Evolutionary conservation across 2,329 filamentous ascomycete genomes (phyloP), one percentile per base, ranked within the genome.

Genomic region (Apiospora marii): DNA sequence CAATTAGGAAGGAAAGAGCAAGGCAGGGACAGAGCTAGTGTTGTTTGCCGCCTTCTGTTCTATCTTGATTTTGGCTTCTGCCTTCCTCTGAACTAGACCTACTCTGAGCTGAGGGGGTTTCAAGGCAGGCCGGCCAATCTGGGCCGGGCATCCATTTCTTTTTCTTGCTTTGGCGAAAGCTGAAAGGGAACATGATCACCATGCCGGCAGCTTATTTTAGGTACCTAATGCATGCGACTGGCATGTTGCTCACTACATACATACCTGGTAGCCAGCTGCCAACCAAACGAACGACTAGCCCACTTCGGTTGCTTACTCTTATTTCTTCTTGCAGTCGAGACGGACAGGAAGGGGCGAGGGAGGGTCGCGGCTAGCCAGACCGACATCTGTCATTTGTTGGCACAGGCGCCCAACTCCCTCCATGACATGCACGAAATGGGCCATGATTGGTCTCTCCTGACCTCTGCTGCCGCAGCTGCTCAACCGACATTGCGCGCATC

Each of bases 401-500:
- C 53, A 30, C 27, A 61, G 53, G 53, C 53, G 53, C 53, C 53
- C 51, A 58, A 48, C 6, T 19, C 8, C 27, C 27, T 7, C 16
- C 22, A 58, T 58, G 51, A 13, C 46, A 53, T 30, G 49, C 24
- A 53, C 27, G n/a, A 27, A 51, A 3, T 24, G 49, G 12, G 24
- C 16, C 12, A 16, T 53, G 53, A 61, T 61, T 61, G 53, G 53
- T 22, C 19, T 7, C 37, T 13, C 6, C 27, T 27, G 16, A 30
- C 53, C 30, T 34, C 34, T 16, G 14, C 19, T 41, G 37, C 37
- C 37, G 46, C 19, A 22, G 14, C 46, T 48, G 46, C 46, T 51
- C 10, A 51, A 51, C n/a, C 49, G 49, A 51, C n/a, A 51, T 51
- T 51, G n/a, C 49, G n/a, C 49, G 49, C 46, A 48, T 48, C 16